Base-by-base conservation (phyloP, 257 asterid genomes). In the Solanum paucissectum region DNA sequence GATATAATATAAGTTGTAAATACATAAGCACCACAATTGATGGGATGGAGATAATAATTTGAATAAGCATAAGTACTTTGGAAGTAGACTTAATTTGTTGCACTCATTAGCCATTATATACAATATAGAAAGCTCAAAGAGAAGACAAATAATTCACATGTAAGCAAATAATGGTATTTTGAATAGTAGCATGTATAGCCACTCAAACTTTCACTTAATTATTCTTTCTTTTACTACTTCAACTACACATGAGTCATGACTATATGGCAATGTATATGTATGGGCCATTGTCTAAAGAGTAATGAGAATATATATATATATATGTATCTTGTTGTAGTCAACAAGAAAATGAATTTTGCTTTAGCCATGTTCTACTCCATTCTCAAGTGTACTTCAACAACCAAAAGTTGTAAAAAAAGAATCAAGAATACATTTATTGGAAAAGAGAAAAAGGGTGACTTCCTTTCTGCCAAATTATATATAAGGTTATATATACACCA, bases 131-230 rank as follows among this genome's bases (percentile, higher is more conserved):
- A 38, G 72, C 75, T 60, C 44, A 83, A 60, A 55, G 14, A 38
- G 73, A 66, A 83, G 52, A 38, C 16, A 55, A 60, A 33, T 33
- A 13, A 33, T 83, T 23, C 36, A 66, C 25, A 68, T 36, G 62
- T 84, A 84, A 34, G 42, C 87, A 36, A 84, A 84, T 84, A 84
- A 84, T 84, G 79, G n/a, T 21, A 84, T 64, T 64, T 84, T 84
- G 87, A 84, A 64, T 66, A 25, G 79, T 84, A 37, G 87, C 87
- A 84, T 25, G 16, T n/a, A 40, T n/a, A 40, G 58, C 87, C 79
- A 64, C 79, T 64, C 64, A 84, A 84, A 38, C 4, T 76, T 85
- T 85, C 87, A 85, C 79, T 85, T 85, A 62, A 62, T 62, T 62
- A 85, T 38, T 85, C 42, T 62, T 25, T 66, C 29, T 37, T 85